Percentiles rank a stretch among this genome's conserved stretches.
These are phyloP conservation scores for Hirsutella thompsonii DNA, from an alignment of 2,329 filamentous ascomycete species.

Conservation along the genomic window DNA sequence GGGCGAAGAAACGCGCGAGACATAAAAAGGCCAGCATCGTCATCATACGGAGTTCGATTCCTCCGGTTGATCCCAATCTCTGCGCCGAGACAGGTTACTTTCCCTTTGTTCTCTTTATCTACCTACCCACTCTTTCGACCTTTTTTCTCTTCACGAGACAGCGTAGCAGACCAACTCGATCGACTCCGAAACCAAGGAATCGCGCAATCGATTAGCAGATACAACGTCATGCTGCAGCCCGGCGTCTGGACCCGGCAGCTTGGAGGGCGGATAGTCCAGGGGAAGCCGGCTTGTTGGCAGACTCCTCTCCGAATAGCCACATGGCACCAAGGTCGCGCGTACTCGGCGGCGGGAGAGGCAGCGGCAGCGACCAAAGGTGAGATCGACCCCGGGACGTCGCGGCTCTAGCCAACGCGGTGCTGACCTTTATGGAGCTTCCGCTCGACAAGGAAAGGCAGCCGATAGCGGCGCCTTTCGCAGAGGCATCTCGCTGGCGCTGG, in stretches of 20 bases:
- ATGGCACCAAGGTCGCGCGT: constrained; percentile 1
- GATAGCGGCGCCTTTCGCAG: constrained; percentile 7
- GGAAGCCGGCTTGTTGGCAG: neutral
- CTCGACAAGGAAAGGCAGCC: neutral
- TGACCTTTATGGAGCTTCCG: neutral
- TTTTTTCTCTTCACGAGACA: neutral
- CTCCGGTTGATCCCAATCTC: too few relatives aligned
- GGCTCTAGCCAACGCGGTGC: neutral
- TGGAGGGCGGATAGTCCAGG: neutral
- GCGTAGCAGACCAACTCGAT: neutral
- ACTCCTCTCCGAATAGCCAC: neutral
- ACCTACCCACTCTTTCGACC: neutral
- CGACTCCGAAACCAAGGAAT: neutral
- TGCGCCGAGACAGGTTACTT: too few relatives aligned
- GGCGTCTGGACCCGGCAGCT: neutral
- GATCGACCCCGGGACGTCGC: neutral
- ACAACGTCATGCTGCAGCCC: neutral
- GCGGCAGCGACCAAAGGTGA: neutral
- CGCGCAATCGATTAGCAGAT: neutral
- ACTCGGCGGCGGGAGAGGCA: constrained; percentile 1
- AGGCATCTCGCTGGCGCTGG: constrained; percentile 12
- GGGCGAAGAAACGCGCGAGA: neutral
- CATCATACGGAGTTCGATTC: too few relatives aligned
- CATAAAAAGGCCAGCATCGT: too few relatives aligned
- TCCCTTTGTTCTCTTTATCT: neutral